Evolutionary conservation across 2,329 filamentous ascomycete genomes (phyloP), one percentile per base, ranked within the genome.

Genomic region (Sclerotinia spermophila): DNA sequence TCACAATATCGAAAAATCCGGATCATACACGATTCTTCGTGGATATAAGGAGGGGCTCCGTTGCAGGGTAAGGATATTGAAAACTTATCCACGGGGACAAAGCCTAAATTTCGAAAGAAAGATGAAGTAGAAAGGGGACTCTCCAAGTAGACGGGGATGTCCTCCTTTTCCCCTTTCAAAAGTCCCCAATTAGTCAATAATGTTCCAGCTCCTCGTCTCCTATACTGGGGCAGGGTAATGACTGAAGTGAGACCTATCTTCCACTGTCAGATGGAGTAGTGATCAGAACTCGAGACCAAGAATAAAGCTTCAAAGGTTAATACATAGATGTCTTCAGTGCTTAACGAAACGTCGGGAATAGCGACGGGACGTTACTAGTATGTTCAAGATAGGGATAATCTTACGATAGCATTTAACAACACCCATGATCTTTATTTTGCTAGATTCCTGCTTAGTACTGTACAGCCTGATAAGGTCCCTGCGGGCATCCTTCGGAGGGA

Each of bases 21-120:
- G n/a, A 77, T 48, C 76, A 78, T 77, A 40, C 74, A 72, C 15
- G 76, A n/a, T 69, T 78, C 76, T 68, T 76, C 72, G 58, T 78
- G 75, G 42, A 77, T 70, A 24, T 66, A 72, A 10, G 67, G 70
- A 15, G 60, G 59, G 24, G 60, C 69, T 71, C 44, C 5, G 33
- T 38, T 21, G 38, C 35, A 48, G 13, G 75, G 74, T 17, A 77
- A 68, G 30, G 60, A 45, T 72, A 78, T 73, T 5, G 74, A 75
- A 10, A 78, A 58, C 4, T 74, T 71, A 72, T 76, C 76, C 21
- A 73, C 45, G 51, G 71, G 38, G 30, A 75, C 51, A 48, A 77
- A 77, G 8, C 76, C 76, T 7, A 76, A 56, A 42, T 71, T 73
- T 58, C 68, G 53, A 58, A 77, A 78, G 7, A 78, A 68, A n/a